Evolutionary conservation across 371 early-diverging fungal genomes (phyloP), one percentile per base, ranked within the genome.

Genomic region (Mucor sp.): DNA sequence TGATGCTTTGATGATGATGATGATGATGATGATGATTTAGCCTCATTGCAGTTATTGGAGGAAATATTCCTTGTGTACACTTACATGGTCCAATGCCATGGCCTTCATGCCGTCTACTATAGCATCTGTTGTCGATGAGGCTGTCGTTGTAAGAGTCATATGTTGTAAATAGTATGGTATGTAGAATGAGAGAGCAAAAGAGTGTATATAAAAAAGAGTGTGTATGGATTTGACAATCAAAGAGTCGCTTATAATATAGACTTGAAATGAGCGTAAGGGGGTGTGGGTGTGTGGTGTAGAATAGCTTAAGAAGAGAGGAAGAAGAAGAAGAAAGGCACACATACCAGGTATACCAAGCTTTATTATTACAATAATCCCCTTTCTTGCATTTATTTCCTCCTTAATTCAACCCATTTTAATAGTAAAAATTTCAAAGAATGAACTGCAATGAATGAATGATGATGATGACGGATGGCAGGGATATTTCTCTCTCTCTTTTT

Each of bases 341-440:
- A 50, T 50, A 28, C n/a, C 62, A 33, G 50, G 32, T 41, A 60
- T 35, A 59, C 25, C n/a, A n/a, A 21, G 41, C 47, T 62, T 62
- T 32, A 39, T 63, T 27, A 27, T 53, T 25, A 53, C 15, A 27
- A 53, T 53, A 41, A 53, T 53, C 53, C 53, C 53, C 53, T 53
- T 53, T 21, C 23, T 19, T 48, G 48, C n/a, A 48, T 21, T 53
- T 12, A 23, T 53, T 53, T 25, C 53, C 53, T 53, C 53, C 53
- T 53, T 27, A 53, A 53, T 53, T 53, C 53, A 53, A 27, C 23
- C 14, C 53, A 53, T 53, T 53, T 47, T 50, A 50, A 50, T 50
- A 15, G 53, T 27, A 41, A 35, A 50, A 21, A 50, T 50, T 50
- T 50, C 19, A 23, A 50, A 50, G 50, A 50, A 50, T 50, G 53